Percentiles rank a stretch among this genome's conserved stretches.
phyloP scores from a whole-genome alignment of 108 stramenopile species.

The Licmophora abbreviata region DNA sequence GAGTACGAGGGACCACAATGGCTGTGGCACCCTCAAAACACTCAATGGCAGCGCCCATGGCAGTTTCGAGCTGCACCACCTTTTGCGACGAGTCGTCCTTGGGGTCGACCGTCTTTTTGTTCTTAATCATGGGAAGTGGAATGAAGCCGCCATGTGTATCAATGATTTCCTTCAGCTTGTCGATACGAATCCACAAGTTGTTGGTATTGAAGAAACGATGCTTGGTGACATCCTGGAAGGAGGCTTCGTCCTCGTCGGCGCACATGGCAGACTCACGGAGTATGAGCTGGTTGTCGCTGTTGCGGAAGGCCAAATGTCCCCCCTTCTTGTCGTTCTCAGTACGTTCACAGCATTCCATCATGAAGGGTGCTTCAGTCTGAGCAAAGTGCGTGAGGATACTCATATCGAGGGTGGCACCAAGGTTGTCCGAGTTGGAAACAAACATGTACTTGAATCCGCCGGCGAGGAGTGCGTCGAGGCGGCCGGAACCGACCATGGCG shows the following conservation, averaged over 20 bases:
- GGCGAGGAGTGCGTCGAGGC: constrained; percentile 86
- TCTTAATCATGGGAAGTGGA: constrained; percentile 97
- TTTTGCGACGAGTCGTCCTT: constrained; percentile 90
- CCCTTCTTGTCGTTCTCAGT: constrained; percentile 99
- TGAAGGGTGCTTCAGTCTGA: constrained; percentile 83
- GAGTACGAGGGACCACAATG: constrained; percentile 91
- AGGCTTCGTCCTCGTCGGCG: constrained; percentile 88
- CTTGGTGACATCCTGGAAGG: constrained; percentile 93
- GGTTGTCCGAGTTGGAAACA: constrained; percentile 99
- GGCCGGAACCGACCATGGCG: constrained; percentile 92
- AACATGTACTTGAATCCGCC: constrained; percentile 99
- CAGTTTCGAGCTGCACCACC: constrained; percentile 97
- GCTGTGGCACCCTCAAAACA: constrained; percentile 92
- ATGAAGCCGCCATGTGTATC: constrained; percentile 90
- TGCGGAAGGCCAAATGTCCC: constrained; percentile 93
- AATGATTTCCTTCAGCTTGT: constrained; percentile 93
- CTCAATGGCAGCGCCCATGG: constrained; percentile 99
- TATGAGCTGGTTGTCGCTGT: constrained; percentile 83
- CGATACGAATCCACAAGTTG: constrained; percentile 98
- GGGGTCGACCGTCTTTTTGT: constrained; percentile 97
- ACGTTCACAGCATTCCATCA: constrained; percentile 97
- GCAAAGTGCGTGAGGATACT: constrained; percentile 94
- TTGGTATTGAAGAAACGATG: constrained; percentile 99
- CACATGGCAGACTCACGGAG: constrained; percentile 99
- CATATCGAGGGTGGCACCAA: constrained; percentile 96